Evolutionary conservation across 2,329 filamentous ascomycete genomes (phyloP), one percentile per base, ranked within the genome.

Genomic region (Nemania bipapillata): DNA sequence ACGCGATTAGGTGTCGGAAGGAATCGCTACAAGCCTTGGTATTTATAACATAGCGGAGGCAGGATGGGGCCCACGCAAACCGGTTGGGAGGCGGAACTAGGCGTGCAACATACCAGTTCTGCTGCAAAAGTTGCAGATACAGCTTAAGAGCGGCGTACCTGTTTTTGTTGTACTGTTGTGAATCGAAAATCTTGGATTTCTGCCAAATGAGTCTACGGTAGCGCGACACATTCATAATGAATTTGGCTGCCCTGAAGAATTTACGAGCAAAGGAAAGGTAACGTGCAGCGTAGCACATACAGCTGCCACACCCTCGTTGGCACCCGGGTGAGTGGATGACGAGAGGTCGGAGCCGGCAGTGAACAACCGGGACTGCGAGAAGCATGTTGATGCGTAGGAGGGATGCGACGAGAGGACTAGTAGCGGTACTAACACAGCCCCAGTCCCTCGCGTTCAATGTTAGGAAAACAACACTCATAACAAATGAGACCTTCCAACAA

Each of bases 31-130:
- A 20, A 22, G 5, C 11, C n/a, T 22, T 20, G 45, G 8, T 20
- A 49, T 11, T 20, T 20, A 22, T 20, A 49, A 49, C 45, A 49
- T 15, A 22, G 45, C 45, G 45, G 45, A 49, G 45, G 3, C 47
- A 26, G 20, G 47, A 50, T 50, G 24, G 47, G 47, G 8, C 47
- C 24, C 47, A 28, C 24, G 20, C 15, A 3, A 24, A 28, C 20
- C 20, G 6, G 20, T 50, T 22, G 47, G 20, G 24, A 50, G 47
- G 47, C 4, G 47, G 47, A 50, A 15, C 24, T 50, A 50, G 24
- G 47, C 47, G 47, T 22, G 12, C 20, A 50, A 24, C 20, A 50
- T 50, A 50, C 47, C 47, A 50, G 47, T 50, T 50, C 47, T 50
- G 20, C 47, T 50, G 47, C 6, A 50, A 50, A 50, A 26, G 47